These are phyloP conservation scores for Paramyrothecium sp. DNA, from an alignment of 2,329 filamentous ascomycete genomes.

Conservation along the genomic window DNA sequence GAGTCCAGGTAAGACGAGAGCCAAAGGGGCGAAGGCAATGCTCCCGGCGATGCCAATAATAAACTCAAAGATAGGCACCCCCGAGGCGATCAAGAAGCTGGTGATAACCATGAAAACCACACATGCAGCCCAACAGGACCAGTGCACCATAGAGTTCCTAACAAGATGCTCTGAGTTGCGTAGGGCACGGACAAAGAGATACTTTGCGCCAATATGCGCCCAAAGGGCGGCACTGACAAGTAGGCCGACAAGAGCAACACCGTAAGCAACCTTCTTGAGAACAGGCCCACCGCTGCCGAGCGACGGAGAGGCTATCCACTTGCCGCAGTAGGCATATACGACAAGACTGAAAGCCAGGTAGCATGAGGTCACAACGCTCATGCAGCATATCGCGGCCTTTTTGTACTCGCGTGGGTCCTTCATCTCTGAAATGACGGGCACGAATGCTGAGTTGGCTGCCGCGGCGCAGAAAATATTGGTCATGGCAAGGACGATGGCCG, in stretches of 20 bases:
- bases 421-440: slow-evolving; percentile 21
- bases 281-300: slow-evolving; percentile 28
- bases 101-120: no score
- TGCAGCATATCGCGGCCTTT: slow-evolving; percentile 15
- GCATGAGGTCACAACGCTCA: slow-evolving; percentile 8
- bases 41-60: no score
- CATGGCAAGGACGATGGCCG: slow-evolving; percentile 17
- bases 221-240: slow-evolving; percentile 21
- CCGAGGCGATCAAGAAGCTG: no score
- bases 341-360: slow-evolving; percentile 14
- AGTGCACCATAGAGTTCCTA: no score
- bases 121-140: no score
- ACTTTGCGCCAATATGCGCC: slow-evolving; percentile 19
- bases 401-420: slow-evolving; percentile 11
- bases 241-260: slow-evolving; percentile 19
- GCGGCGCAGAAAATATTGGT: slow-evolving; percentile 21
- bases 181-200: no score
- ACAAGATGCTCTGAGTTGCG: no score
- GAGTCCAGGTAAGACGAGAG: no score
- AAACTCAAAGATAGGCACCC: no score
- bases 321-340: slow-evolving; percentile 35
- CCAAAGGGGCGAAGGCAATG: no score
- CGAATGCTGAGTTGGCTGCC: slow-evolving; percentile 18
- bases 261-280: slow-evolving; percentile 18
- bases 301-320: slow-evolving; percentile 40